phyloP scores from a whole-genome alignment of 2,329 filamentous ascomycete genomes.

The Podosphaera aphanis region DNA sequence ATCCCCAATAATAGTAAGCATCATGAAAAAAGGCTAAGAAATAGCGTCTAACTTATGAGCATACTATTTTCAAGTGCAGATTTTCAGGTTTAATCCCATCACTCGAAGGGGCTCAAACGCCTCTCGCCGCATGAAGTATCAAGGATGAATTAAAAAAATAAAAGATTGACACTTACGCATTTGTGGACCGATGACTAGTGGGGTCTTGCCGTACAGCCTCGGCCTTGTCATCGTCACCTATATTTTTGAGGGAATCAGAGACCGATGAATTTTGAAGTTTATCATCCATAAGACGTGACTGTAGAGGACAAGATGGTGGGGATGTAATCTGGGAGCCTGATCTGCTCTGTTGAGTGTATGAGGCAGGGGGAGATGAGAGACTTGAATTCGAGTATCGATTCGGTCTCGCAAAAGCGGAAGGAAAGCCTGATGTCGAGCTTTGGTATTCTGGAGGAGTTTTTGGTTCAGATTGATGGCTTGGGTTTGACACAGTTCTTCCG shows the following conservation, averaged over 20 bases:
- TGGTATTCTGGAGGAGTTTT: constrained; percentile 89
- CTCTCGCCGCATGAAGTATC: too few species aligned
- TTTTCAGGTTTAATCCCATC: too few species aligned
- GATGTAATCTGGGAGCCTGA: constrained; percentile 64
- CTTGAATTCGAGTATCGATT: constrained; percentile 79
- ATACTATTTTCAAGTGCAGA: too few species aligned
- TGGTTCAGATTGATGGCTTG: constrained; percentile 70
- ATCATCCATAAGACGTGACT: constrained; percentile 35
- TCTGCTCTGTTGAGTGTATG: constrained; percentile 49
- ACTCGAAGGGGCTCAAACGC: too few species aligned
- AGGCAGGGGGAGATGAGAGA: constrained; percentile 55
- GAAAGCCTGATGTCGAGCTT: constrained; percentile 47
- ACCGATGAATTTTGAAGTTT: constrained; percentile 63
- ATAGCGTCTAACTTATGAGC: too few species aligned
- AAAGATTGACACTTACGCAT: constrained; percentile 41
- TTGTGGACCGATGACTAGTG: constrained; percentile 49
- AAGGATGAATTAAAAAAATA: background rate
- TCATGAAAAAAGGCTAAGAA: too few species aligned
- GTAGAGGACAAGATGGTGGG: constrained; percentile 40
- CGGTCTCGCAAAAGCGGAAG: constrained; percentile 57
- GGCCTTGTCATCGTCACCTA: constrained; percentile 73
- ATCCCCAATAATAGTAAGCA: too few species aligned
- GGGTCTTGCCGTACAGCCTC: constrained; percentile 44
- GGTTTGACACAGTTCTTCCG: constrained; percentile 26
- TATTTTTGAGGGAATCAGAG: constrained; percentile 69